A percentile compares a stretch with the other conserved stretches of the same genome.
These are phyloP conservation scores for Plantago elongata DNA, from an alignment of 257 asterid species.

Conservation along the genomic window DNA sequence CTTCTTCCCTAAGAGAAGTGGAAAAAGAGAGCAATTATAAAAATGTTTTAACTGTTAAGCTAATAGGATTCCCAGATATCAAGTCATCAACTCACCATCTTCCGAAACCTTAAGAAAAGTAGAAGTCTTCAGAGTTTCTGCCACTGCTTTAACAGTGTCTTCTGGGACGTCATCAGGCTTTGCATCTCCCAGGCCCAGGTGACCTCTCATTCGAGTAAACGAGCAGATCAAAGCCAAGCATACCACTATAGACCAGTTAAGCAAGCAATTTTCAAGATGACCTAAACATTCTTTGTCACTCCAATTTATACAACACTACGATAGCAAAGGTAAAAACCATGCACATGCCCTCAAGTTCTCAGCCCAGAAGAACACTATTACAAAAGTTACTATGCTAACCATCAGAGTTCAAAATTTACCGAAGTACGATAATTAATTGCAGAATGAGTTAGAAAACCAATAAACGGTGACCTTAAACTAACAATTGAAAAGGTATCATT, in stretches of 20 bases:
- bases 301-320: too few relatives aligned
- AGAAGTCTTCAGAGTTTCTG: slow-evolving; percentile 71
- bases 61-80: neutral
- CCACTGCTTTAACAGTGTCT: slow-evolving; percentile 64
- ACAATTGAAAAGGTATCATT: too few relatives aligned
- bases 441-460: neutral
- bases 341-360: too few relatives aligned
- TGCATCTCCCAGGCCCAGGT: slow-evolving; percentile 63
- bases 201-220: slow-evolving; percentile 78
- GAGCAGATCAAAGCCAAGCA: slow-evolving; percentile 75
- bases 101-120: slow-evolving; percentile 74
- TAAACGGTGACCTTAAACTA: neutral
- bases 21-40: slow-evolving; percentile 5
- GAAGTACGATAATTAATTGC: neutral
- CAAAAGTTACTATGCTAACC: too few relatives aligned
- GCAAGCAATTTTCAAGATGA: slow-evolving; percentile 24
- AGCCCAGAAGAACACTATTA: too few relatives aligned
- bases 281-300: neutral
- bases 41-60: neutral
- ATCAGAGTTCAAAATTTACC: too few relatives aligned
- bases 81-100: slow-evolving; percentile 55
- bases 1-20: slow-evolving; percentile 44
- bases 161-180: slow-evolving; percentile 72
- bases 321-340: neutral
- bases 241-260: slow-evolving; percentile 72